Conservation (phyloP, 2,329 filamentous ascomycete species). For the Salinomyces thailandicus region DNA sequence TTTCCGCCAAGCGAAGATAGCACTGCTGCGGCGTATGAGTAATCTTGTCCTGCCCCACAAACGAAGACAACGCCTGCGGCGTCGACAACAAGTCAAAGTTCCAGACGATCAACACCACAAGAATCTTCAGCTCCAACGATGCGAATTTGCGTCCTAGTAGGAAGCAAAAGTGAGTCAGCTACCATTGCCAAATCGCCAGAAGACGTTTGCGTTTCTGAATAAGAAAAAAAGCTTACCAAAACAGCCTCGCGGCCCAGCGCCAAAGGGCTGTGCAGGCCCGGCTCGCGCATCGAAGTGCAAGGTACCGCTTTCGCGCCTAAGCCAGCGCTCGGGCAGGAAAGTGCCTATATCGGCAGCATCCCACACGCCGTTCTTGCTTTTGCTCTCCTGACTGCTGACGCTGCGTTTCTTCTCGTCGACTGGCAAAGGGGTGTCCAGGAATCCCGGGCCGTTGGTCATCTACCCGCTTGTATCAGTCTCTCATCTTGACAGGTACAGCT, state of each 20-base stretch:
- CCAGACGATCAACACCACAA: slow-evolving; percentile 23
- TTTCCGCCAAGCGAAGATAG: slow-evolving; percentile 13
- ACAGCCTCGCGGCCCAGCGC: slow-evolving; percentile 29
- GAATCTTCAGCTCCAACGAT: slow-evolving; percentile 20
- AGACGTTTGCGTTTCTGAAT: too few species aligned
- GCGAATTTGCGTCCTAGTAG: slow-evolving; percentile 13
- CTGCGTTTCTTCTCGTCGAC: slow-evolving; percentile 25
- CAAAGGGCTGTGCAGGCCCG: slow-evolving; percentile 28
- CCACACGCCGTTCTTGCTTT: slow-evolving; percentile 19
- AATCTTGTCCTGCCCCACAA: slow-evolving; percentile 17
- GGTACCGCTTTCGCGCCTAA: slow-evolving; percentile 20
- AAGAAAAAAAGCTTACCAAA: slow-evolving; percentile 24
- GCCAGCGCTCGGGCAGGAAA: slow-evolving; percentile 35
- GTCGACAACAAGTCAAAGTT: slow-evolving; percentile 19
- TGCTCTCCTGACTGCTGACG: slow-evolving; percentile 19
- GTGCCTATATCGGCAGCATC: slow-evolving; percentile 18
- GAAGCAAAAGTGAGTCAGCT: too few species aligned
- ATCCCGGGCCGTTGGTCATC: slow-evolving; percentile 16
- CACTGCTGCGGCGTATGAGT: slow-evolving; percentile 21
- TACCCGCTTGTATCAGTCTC: slow-evolving; percentile 5
- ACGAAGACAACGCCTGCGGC: slow-evolving; percentile 16
- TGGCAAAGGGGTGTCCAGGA: slow-evolving; percentile 10
- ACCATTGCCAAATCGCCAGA: too few species aligned
- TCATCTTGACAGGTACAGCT: neutral
- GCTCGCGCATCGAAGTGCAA: slow-evolving; percentile 27